A percentile compares a stretch with the other conserved stretches of the same genome.
phyloP scores from a whole-genome alignment of 208 protist genomes.

The Acanthamoeba healyi region DNA sequence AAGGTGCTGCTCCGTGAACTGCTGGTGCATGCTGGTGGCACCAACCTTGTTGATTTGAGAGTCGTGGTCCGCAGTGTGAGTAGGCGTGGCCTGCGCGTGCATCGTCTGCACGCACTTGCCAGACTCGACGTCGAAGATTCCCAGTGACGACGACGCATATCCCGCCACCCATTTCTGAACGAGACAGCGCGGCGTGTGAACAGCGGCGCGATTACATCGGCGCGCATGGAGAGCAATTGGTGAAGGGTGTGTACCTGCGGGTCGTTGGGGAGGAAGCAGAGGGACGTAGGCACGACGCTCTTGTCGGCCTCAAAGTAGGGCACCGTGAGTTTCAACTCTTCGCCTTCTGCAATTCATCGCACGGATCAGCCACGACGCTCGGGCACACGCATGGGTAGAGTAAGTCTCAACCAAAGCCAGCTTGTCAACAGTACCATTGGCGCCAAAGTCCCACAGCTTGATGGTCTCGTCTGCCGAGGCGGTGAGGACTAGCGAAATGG shows the following conservation, averaged over 20 bases:
- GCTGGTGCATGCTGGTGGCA: no score
- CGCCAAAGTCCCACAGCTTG: conserved; percentile 68
- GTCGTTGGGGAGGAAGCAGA: conserved; percentile 19
- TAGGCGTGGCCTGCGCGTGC: neutral
- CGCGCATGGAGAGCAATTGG: no score
- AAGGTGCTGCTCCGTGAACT: no score
- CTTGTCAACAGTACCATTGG: no score
- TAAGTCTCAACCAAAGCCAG: no score
- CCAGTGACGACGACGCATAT: conserved; percentile 48
- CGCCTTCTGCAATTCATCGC: no score
- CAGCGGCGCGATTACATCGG: no score
- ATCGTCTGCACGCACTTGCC: conserved; percentile 20
- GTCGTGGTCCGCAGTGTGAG: neutral
- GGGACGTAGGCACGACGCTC: neutral
- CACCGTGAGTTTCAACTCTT: neutral
- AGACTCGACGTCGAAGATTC: conserved; percentile 70
- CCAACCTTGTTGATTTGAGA: neutral
- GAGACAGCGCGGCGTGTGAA: no score
- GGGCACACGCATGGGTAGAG: no score
- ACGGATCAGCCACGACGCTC: no score
- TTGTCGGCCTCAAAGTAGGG: neutral
- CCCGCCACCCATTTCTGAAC: conserved; percentile 36
- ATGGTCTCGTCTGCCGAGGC: conserved; percentile 77
- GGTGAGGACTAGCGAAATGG: neutral
- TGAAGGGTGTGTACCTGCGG: no score